Evolutionary conservation across 164 flowering plant species (phyloP), one percentile per base, ranked within the genome.

Genomic region (Vitis vinifera): DNA sequence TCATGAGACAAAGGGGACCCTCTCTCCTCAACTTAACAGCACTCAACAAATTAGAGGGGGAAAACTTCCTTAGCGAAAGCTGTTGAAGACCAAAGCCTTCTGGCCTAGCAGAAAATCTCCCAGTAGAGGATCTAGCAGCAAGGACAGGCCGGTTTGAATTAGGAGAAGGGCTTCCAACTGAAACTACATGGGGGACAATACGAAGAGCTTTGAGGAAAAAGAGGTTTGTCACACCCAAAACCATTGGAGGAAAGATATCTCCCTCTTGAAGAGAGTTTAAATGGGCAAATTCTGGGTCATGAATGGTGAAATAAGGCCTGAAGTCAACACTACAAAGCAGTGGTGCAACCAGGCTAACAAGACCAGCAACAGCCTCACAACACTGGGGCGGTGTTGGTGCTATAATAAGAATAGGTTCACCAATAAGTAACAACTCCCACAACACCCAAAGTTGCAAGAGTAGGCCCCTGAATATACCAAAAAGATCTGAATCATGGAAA

Each of bases 351-450:
- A 93, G 81, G 82, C 99, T 96, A 29, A 96, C 97, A 70, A 96
- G 88, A 62, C 91, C 69, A 4, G 98, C 97, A 73, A 96, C 98
- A 67, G 99, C 99, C 82, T 96, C 99, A 81, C 93, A 88, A 71
- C 98, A 96, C 71, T 96, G 98, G 12, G 97, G 89, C 65, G 99
- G 98, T 0, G 97, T 87, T 19, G 98, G 97, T 23, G 98, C 95
- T 75, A 96, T 91, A 49, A 96, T 73, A 68, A 96, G 95, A 74
- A 96, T 80, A 16, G 98, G 97, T 75, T 96, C 98, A 15, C 99
- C 99, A 72, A 96, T 80, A 65, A 93, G 84, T 73, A 93, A 69
- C 56, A 96, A 80, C 79, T 96, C 99, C 99, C 98, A 96, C 31
- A 93, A 71, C 70, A 82, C 63, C 99, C 98, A 96, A 59, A 96